Conservation (phyloP, 768 basidiomycete genomes). For the Suillus brevipes region DNA sequence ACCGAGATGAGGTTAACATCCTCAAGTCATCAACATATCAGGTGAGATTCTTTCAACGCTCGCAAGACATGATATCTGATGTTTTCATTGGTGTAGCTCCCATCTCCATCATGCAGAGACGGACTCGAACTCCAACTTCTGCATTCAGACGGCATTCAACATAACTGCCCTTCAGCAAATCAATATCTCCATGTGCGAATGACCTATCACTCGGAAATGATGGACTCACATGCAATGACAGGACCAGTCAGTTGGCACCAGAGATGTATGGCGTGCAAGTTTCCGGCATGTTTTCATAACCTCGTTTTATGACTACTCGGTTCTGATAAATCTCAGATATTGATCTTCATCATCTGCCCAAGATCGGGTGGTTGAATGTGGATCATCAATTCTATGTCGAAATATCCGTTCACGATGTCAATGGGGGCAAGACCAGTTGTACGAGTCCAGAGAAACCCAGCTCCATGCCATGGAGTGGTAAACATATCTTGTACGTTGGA, state of each 20-base stretch:
- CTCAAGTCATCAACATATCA: not conserved
- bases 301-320: not conserved
- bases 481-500: slow-evolving; percentile 1
- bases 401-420: not conserved
- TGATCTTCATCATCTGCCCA: slow-evolving; percentile 6
- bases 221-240: not conserved
- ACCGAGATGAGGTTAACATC: not conserved
- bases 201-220: too few species aligned
- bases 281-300: not conserved
- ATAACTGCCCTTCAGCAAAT: not conserved
- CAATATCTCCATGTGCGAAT: not conserved
- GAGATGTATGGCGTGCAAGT: not conserved
- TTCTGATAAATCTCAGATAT: slow-evolving; percentile 1
- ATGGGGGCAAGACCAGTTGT: not conserved
- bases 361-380: slow-evolving; percentile 5
- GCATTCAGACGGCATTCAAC: not conserved
- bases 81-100: not conserved
- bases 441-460: not conserved
- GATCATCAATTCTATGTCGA: slow-evolving; percentile 8
- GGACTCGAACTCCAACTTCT: not conserved
- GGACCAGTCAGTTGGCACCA: not conserved
- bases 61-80: not conserved
- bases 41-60: not conserved
- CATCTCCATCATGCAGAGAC: not conserved
- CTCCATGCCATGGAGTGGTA: slow-evolving; percentile 4